Base-by-base conservation (phyloP, 31 red algal genomes). In the Pterothamnion heteromorphum region DNA sequence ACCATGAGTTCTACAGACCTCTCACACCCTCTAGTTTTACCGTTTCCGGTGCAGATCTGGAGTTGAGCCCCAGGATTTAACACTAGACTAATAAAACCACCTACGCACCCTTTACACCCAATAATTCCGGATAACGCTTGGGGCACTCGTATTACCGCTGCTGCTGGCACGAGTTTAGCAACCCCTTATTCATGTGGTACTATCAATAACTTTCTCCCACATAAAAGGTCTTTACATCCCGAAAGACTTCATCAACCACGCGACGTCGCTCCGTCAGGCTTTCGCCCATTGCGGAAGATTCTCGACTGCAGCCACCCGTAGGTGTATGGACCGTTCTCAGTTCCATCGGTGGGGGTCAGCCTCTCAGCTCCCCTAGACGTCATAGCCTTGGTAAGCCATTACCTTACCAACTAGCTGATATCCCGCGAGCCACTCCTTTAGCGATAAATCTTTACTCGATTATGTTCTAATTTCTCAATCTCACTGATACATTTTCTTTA, bases 261-360 rank as follows among this genome's bases (percentile, higher is more conserved):
- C 81, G 35, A 28, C 35, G 35, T 86, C 35, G 35, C 81, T 86
- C 2, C 31, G 9, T 86, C 81, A 86, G 81, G 81, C 2, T 36
- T 86, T 86, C 35, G 1, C 81, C 81, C 81, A 86, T 86, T 86
- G 81, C 9, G 31, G 2, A 86, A 86, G 35, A 86, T 86, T 86
- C 81, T 35, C 35, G 28, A 86, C 81, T 86, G 81, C 81, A 35
- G 81, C 81, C 81, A 43, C 81, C 81, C 81, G 81, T 36, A 37
- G 81, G 81, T 43, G 87, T 90, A 57, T 90, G 87, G 87, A 64
- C 87, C 1, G 87, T 90, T 90, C 43, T 31, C 87, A 90, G 87
- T 90, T 64, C 87, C 87, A 90, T 57, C 80, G 87, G 80, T 36
- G 87, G 38, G 3, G 87, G 27, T 90, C 87, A 64, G 5, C 87